These are phyloP conservation scores for Echeveria elegans DNA, from an alignment of 164 flowering plant genomes.

Conservation along the genomic window DNA sequence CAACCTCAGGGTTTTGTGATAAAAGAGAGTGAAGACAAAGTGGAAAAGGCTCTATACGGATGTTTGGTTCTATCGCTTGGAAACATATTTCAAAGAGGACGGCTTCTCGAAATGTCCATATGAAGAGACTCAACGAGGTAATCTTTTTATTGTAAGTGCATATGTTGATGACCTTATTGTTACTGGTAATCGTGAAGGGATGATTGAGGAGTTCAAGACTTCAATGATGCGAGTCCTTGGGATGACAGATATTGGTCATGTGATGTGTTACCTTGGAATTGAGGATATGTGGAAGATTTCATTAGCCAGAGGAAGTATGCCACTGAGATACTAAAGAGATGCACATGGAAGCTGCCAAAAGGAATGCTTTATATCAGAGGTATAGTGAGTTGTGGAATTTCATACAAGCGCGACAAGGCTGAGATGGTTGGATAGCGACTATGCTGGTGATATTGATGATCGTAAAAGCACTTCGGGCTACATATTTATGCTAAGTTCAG, in stretches of 20 bases:
- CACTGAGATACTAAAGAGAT: background rate
- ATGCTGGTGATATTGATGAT: background rate
- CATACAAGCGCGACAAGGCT: background rate
- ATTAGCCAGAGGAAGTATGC: background rate
- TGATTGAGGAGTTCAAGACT: background rate
- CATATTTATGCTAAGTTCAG: background rate
- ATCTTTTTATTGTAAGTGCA: no score
- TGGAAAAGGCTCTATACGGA: no score
- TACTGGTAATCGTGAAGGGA: background rate
- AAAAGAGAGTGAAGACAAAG: no score
- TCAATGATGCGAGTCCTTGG: background rate
- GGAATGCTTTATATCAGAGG: background rate
- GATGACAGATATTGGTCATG: background rate
- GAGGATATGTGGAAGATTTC: background rate
- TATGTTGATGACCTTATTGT: background rate
- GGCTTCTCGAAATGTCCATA: no score
- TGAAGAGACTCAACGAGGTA: no score
- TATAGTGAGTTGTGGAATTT: background rate
- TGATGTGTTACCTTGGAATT: background rate
- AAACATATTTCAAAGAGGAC: no score
- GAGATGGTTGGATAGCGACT: background rate
- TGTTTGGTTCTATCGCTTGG: no score
- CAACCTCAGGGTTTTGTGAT: no score
- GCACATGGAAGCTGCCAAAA: background rate
- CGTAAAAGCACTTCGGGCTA: background rate